Base-by-base conservation (phyloP, 148 eudicot genomes). In the Rhododendron molle region DNA sequence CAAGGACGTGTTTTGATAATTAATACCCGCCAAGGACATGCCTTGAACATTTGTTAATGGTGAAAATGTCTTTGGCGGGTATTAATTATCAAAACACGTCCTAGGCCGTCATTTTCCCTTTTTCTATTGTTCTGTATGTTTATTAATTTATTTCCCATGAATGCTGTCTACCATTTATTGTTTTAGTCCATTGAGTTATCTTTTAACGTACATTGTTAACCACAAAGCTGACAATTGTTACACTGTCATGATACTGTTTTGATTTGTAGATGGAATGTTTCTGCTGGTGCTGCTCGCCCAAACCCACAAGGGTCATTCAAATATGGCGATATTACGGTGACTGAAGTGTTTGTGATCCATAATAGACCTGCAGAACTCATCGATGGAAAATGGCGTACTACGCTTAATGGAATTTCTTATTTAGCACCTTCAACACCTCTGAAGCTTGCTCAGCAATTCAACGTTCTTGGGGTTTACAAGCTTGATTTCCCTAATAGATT, bases 291-390 rank as follows among this genome's bases (percentile, higher is more conserved):
- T 84, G 99, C 99, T 88, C 98, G 99, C 78, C 99, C 99, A 78
- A 97, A 97, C 90, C 99, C 99, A n/a, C 99, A 97, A 81, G 99
- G 99, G 72, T 97, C 99, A 83, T 97, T 97, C 91, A 94, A 87
- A 91, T 97, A 97, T 76, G 99, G 98, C 28, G 86, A 93, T 50
- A 97, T 97, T 84, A 92, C 96, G 76, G 99, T 97, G 67, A 97
- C 98, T 54, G 99, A 97, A 83, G 93, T 95, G 52, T 94, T 81
- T 85, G 91, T 97, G 87, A 89, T 97, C 77, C 92, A 88, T 30
- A 97, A 93, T 90, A 92, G 88, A 83, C 98, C 98, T 85, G 87
- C 95, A 7, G 98, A 94, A 88, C 94, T 92, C 71, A 90, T 97
- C 34, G 84, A 93, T 83, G 96, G 99, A 71, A 93, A 94, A 84